phyloP scores from a whole-genome alignment of 352 stramenopile genomes.

The Globisporangium takayamanum region DNA sequence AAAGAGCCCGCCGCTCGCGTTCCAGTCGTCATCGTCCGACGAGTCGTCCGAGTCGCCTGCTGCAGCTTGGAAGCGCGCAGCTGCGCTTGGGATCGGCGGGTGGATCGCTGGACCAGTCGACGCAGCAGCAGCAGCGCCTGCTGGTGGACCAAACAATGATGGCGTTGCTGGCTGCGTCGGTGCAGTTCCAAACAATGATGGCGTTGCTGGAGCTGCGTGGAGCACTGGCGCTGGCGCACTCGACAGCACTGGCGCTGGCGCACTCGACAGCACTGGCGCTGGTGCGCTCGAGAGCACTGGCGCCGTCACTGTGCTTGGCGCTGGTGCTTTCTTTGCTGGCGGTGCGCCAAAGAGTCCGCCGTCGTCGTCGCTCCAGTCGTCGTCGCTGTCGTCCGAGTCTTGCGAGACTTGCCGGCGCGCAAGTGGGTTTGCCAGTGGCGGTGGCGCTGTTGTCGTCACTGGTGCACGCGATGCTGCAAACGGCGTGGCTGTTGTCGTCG shows the following conservation, averaged over 20 bases:
- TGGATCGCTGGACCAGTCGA: constrained; percentile 15
- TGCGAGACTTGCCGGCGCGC: constrained; percentile 39
- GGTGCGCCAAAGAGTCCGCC: constrained; percentile 44
- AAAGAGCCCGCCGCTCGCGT: constrained; percentile 62
- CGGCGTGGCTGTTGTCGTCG: constrained; percentile 6
- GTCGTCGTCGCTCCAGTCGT: constrained; percentile 53
- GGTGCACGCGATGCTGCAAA: neutral
- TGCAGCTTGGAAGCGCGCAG: constrained; percentile 32
- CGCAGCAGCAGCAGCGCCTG: constrained; percentile 8
- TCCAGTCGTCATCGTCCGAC: constrained; percentile 48
- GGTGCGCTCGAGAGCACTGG: constrained; percentile 7
- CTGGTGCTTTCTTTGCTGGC: constrained; percentile 23
- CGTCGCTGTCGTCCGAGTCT: constrained; percentile 42
- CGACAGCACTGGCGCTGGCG: neutral
- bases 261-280: constrained; percentile 7
- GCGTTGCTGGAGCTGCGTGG: constrained; percentile 1
- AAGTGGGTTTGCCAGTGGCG: constrained; percentile 26
- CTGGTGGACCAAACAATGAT: constrained; percentile 18
- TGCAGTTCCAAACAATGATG: constrained; percentile 20
- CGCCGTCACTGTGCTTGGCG: constrained; percentile 6
- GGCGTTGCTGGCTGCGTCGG: neutral
- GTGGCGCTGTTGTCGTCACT: constrained; percentile 14
- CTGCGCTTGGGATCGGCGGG: constrained; percentile 42
- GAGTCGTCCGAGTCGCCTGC: constrained; percentile 38
- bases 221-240: neutral